Evolutionary conservation across 768 basidiomycete species (phyloP), one percentile per base, ranked within the genome.

Genomic region (Kwoniella dejecticola): DNA sequence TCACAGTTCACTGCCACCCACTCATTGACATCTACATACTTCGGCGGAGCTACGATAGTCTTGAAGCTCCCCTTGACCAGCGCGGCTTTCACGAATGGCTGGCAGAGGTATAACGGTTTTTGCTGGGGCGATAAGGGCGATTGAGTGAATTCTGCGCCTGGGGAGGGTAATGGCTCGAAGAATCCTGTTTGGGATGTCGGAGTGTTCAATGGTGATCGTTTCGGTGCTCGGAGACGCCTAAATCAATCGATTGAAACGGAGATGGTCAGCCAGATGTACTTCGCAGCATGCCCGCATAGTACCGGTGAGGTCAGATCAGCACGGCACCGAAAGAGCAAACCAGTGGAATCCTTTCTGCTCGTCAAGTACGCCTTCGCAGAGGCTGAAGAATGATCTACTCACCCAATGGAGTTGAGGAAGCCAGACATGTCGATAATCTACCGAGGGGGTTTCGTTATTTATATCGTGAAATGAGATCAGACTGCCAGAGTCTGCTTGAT

Each of bases 21-120:
- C 76, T 96, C 93, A 84, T 91, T 94, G 60, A 91, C 87, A 75
- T 95, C 91, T 27, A 90, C 88, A 70, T 94, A 96, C 78, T 95
- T 96, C 6, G 95, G 95, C 55, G 92, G 84, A 80, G 92, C 89
- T 59, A 97, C 93, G 71, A 98, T 97, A 2, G 93, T 96, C 82
- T 95, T 97, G 83, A 96, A 97, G 80, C 93, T 96, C 23, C 95
- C 95, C 79, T 95, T 97, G 61, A 98, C 94, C 44, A 98, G 84
- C 0, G 95, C 91, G 1, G 92, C 89, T 70, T 95, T 93, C 57
- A 89, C 91, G 78, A 98, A 98, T 2, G 94, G 94, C 55, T 89
- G 89, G 79, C 89, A 95, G 11, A 97, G 84, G 75, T 95, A 96
- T 17, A 97, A 57, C 6, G 79, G 79, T 57, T 74, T 76, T 5